Percentiles rank a stretch among this genome's conserved stretches.
Evolutionary conservation across 2,329 filamentous ascomycete species (phyloP).

Genomic region (Trichoderma sp.): DNA sequence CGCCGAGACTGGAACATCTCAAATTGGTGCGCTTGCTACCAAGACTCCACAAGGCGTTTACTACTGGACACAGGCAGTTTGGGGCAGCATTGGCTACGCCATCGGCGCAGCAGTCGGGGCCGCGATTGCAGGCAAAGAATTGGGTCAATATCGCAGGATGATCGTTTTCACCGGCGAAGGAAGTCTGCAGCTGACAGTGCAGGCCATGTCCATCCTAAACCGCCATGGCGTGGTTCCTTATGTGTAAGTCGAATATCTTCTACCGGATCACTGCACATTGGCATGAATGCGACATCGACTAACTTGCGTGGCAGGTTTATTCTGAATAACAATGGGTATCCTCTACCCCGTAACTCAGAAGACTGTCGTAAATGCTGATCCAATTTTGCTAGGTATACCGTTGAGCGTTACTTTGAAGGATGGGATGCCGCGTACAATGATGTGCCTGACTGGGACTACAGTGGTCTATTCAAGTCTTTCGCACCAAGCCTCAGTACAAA

Average conservation of each 20-base stretch:
- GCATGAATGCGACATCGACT: neutral
- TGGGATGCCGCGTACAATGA: conserved; percentile 74
- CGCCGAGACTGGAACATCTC: conserved; percentile 28
- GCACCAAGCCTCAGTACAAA: neutral
- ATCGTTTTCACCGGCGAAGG: conserved; percentile 31
- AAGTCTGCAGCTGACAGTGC: conserved; percentile 23
- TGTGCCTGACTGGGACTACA: conserved; percentile 45
- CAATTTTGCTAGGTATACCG: conserved; percentile 57
- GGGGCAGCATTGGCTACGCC: conserved; percentile 29
- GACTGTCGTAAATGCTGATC: neutral
- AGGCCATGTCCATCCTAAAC: conserved; percentile 3
- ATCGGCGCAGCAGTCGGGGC: conserved; percentile 26
- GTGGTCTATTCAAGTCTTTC: neutral
- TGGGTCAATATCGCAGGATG: conserved; percentile 22
- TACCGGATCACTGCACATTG: neutral
- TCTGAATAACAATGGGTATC: neutral
- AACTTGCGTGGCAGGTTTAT: neutral
- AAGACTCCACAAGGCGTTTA: conserved; percentile 20
- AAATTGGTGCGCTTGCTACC: conserved; percentile 22
- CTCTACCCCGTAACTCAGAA: neutral
- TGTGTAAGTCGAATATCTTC: neutral
- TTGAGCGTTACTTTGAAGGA: conserved; percentile 79
- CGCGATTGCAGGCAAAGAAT: conserved; percentile 27
- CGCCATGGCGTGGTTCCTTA: neutral
- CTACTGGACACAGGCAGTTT: conserved; percentile 28